Evolutionary conservation across 148 eudicot species (phyloP), one percentile per base, ranked within the genome.

Genomic region (Silene uniflora): DNA sequence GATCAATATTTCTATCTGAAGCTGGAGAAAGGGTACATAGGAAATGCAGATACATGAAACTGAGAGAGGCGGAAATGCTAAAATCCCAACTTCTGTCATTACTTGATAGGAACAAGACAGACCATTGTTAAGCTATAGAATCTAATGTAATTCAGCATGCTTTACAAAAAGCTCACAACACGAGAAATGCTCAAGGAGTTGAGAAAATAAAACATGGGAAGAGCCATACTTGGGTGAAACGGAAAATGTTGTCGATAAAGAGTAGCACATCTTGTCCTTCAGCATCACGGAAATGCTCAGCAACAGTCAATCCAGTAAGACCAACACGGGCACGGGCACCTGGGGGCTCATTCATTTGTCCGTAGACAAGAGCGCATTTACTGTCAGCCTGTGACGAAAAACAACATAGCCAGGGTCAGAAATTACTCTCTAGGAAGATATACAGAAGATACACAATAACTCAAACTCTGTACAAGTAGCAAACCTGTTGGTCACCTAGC

Each of bases 241-340:
- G 88, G 91, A 94, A 94, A 85, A 94, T 94, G 87, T 92, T 94
- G 84, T 94, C 98, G 80, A 94, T 92, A 76, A 94, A 94, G 80
- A 94, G 97, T 73, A 94, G 84, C 93, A 92, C 98, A 81, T 94
- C 97, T 76, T 94, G 98, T 62, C 98, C 98, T 76, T 94, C 98
- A 79, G 97, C 98, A 78, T 94, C 98, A 84, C 96, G 84, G 81
- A 91, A 91, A 44, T 91, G 93, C 80, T 91, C 96, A 39, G 93
- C 93, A 56, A 91, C 96, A 78, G 98, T 93, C 87, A 93, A 79
- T 73, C 98, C 98, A 68, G 98, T 93, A 69, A 93, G 93, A 68
- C 98, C 98, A 84, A 91, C 98, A 88, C 96, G 96, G 64, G 97
- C 97, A 90, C 97, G 98, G 42, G 98, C 98, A 90, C 97, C 98